Base-by-base conservation (phyloP, 371 early-diverging fungal species). In the Mucor velutinosus region DNA sequence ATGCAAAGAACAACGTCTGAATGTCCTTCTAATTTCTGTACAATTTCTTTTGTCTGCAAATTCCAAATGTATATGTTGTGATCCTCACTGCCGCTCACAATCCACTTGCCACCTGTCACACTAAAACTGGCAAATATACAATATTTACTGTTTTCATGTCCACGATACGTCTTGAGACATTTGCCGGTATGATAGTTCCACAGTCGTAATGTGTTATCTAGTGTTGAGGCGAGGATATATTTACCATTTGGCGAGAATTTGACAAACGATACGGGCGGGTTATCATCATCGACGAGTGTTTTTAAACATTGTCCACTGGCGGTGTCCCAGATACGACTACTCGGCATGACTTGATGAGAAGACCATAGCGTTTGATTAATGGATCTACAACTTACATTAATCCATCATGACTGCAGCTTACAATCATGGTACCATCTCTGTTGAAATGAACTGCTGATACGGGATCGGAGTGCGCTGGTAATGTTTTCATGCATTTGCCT, bases 221-320 rank as follows among this genome's bases (percentile, higher is more conserved):
- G 82, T 11, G 97, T 95, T 0, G 95, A 89, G 4, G 98, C 96
- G 57, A 99, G 87, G 66, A 99, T 95, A 77, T 94, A 99, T 83
- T 97, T 97, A 69, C 98, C 96, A 76, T 99, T 99, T 32, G 99
- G 99, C 29, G 97, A 96, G 74, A 99, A 99, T 78, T 95, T 96
- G 35, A 94, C 97, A 83, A 94, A 97, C 0, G 97, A 94, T n/a
- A 98, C 97, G 29, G 95, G 93, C 58, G 96, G 97, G 70, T 94
- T 95, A 66, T 92, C 94, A 74, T 97, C 97, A 70, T 95, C 94
- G 15, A 96, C 92, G 30, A 98, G 74, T 0, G 98, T 98, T 75
- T 97, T 97, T 37, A 99, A 83, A 73, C 98, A 98, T 77, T 96
- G 95, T 32, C 98, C 98, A 25, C 96, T 93, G 27, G 91, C 89